phyloP scores from a whole-genome alignment of 495 filamentous ascomycete species.

The Mytilinidion resinicola region DNA sequence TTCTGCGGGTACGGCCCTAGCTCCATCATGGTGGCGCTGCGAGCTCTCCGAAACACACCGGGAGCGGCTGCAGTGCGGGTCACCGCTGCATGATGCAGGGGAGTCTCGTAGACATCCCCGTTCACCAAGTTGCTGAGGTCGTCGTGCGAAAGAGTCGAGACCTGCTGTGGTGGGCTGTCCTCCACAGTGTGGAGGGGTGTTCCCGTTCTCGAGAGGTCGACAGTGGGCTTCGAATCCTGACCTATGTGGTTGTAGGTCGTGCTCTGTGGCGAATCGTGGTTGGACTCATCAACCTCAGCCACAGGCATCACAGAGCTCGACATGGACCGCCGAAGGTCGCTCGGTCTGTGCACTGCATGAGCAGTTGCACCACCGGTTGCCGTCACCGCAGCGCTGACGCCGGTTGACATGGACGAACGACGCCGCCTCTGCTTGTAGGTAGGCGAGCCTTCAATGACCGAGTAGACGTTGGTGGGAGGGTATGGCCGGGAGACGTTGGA shows the following conservation, averaged over 20 bases:
- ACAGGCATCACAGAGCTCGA: constrained; percentile 84
- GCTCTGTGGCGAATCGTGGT: constrained; percentile 62
- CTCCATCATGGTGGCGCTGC: constrained; percentile 95
- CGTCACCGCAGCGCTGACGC: constrained; percentile 56
- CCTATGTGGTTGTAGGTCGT: constrained; percentile 51
- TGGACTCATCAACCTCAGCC: constrained; percentile 65
- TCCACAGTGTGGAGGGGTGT: constrained; percentile 81
- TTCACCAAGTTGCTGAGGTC: constrained; percentile 61
- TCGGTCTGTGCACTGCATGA: constrained; percentile 64
- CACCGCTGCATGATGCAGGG: constrained; percentile 55
- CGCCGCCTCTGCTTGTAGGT: constrained; percentile 96
- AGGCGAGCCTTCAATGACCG: constrained; percentile 93
- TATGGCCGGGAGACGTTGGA: constrained; percentile 60
- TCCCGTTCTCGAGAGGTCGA: constrained; percentile 78
- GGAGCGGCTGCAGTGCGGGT: constrained; percentile 50
- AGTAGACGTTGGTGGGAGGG: constrained; percentile 75
- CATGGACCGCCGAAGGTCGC: constrained; percentile 84
- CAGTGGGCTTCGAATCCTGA: constrained; percentile 55
- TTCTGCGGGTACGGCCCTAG: constrained; percentile 94
- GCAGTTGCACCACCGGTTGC: constrained; percentile 43
- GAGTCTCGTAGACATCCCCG: constrained; percentile 53
- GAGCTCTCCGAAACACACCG: constrained; percentile 77
- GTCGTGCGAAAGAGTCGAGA: constrained; percentile 56
- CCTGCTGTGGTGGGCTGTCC: constrained; percentile 65
- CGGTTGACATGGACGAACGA: constrained; percentile 79